Base-by-base conservation (phyloP, 2,329 filamentous ascomycete genomes). In the Anisogramma anomala region DNA sequence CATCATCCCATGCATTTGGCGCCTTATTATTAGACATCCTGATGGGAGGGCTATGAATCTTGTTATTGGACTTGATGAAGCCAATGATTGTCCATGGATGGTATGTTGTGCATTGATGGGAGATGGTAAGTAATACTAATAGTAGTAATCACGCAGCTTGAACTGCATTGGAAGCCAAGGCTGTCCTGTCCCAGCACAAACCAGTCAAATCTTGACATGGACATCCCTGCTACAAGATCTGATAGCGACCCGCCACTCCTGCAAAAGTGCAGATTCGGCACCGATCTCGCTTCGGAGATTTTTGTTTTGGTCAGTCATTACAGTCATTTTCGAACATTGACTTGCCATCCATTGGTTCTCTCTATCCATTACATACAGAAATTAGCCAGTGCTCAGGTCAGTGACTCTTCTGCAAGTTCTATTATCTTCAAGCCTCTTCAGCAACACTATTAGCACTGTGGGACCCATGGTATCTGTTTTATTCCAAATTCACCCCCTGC, bases 1-100 rank as follows among this genome's bases (percentile, higher is more conserved):
- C 72, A 11, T 32, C 38, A 25, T 89, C 86, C 89, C 89, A 95
- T 15, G 86, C 88, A 58, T 87, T 77, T 27, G 83, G 79, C 44
- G 81, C 60, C 17, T 60, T 61, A 35, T 52, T 68, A 63, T 65
- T 66, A 51, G 56, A 53, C 68, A 68, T 69, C 58, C 62, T 66
- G 52, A 18, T 36, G 7, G 9, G 6, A 33, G 23, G 11, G 13
- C 11, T 41, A 20, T n/a, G 19, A 13, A 18, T 22, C 28, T 31
- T 27, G 17, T 20, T 34, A 20, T 27, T 34, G 17, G 19, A 20
- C 18, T 17, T 22, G 6, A 6, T 32, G 27, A 30, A 23, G n/a
- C 17, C n/a, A n/a, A 10, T n/a, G 34, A 22, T 30, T 42, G n/a
- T 20, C 28, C 34, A 37, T 25, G 19, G 28, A 39, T 26, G 18